Percentiles rank a stretch among this genome's conserved stretches.
phyloP scores from a whole-genome alignment of 495 filamentous ascomycete genomes.

The Annulohypoxylon stygium region DNA sequence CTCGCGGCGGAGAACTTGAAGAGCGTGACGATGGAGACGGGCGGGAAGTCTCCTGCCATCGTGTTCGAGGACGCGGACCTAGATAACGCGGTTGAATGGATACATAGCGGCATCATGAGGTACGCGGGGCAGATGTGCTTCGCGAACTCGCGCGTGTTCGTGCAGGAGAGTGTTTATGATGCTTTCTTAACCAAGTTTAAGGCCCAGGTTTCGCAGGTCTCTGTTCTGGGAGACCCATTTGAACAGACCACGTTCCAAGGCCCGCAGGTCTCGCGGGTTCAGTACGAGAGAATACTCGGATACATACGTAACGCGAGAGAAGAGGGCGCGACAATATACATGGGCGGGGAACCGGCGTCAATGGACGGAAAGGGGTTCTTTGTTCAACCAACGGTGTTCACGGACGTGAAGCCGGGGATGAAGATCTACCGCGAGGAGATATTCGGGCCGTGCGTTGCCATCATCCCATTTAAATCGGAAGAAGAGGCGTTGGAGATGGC shows the following conservation, averaged over 20 bases:
- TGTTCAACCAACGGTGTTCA: constrained; percentile 1
- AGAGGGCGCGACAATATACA: background rate
- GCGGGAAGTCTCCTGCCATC: constrained; percentile 79
- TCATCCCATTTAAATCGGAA: constrained; percentile 2
- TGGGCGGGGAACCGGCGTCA: background rate
- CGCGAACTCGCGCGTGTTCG: constrained; percentile 64
- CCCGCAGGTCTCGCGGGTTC: constrained; percentile 4
- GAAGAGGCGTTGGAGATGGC: background rate
- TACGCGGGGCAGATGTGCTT: constrained; percentile 69
- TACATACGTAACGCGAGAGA: background rate
- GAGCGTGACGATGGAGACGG: constrained; percentile 85
- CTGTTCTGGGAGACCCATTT: constrained; percentile 15
- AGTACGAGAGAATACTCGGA: constrained; percentile 7
- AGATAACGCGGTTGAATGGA: constrained; percentile 79
- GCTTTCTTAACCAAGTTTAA: constrained; percentile 71
- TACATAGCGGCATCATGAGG: constrained; percentile 57
- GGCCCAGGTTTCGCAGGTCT: constrained; percentile 11
- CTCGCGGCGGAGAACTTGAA: constrained; percentile 78
- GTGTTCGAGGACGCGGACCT: constrained; percentile 79
- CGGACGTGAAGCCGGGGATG: background rate
- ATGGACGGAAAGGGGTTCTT: background rate
- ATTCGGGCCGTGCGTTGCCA: background rate
- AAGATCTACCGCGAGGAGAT: constrained; percentile 2
- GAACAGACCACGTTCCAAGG: constrained; percentile 8
- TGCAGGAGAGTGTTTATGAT: constrained; percentile 67